Conservation (phyloP, 495 filamentous ascomycete genomes). For the Niebla homalea region DNA sequence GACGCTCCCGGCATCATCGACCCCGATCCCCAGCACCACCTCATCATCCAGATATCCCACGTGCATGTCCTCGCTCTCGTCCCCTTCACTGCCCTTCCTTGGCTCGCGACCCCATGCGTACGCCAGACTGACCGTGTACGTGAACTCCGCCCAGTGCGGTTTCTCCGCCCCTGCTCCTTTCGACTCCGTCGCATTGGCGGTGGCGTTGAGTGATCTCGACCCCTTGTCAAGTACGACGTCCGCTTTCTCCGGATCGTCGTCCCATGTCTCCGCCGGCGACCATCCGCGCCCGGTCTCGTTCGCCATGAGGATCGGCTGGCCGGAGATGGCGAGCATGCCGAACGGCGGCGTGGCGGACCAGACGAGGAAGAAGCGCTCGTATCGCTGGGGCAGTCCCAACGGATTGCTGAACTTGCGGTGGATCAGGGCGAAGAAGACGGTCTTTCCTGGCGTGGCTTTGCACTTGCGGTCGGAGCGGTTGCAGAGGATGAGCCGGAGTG, state of each 20-base stretch:
- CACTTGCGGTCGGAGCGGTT: slow-evolving; percentile 18
- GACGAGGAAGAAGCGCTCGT: slow-evolving; percentile 27
- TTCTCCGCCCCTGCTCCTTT: slow-evolving; percentile 12
- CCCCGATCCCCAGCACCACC: slow-evolving; percentile 25
- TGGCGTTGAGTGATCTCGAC: neutral
- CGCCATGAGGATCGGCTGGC: slow-evolving; percentile 24
- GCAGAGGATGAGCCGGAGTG: slow-evolving; percentile 26
- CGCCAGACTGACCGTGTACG: slow-evolving; percentile 27
- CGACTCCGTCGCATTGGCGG: slow-evolving; percentile 10
- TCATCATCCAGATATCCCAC: slow-evolving; percentile 28
- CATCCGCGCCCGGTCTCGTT: slow-evolving; percentile 28
- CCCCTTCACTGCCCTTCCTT: slow-evolving; percentile 7
- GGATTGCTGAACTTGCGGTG: slow-evolving; percentile 26
- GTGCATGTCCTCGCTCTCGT: slow-evolving; percentile 22
- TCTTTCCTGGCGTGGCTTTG: slow-evolving; percentile 14
- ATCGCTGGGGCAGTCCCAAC: slow-evolving; percentile 23
- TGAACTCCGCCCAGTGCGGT: slow-evolving; percentile 25
- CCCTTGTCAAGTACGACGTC: slow-evolving; percentile 4
- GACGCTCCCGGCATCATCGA: slow-evolving; percentile 23
- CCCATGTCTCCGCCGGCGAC: slow-evolving; percentile 23
- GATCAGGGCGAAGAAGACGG: slow-evolving; percentile 25
- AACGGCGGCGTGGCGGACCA: slow-evolving; percentile 25
- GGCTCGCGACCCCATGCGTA: slow-evolving; percentile 24
- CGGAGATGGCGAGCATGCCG: slow-evolving; percentile 22
- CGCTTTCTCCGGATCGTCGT: slow-evolving; percentile 15